phyloP scores from a whole-genome alignment of 139 green algal species.

The Trebouxia sp. region DNA sequence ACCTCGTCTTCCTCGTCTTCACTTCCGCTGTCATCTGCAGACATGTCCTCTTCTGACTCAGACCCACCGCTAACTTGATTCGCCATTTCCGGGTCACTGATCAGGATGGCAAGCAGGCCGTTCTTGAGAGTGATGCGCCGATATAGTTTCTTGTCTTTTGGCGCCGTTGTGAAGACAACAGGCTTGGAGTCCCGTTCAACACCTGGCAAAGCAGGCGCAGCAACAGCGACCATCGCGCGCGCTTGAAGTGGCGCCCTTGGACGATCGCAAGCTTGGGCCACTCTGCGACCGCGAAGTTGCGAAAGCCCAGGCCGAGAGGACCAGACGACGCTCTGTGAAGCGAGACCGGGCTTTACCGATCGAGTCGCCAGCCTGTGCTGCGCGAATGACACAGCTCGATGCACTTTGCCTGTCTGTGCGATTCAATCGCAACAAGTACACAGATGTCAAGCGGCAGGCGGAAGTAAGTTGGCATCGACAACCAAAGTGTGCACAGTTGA shows the following conservation, averaged over 20 bases:
- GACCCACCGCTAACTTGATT: constrained; percentile 32
- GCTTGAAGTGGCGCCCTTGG: too few relatives aligned
- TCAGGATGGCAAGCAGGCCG: constrained; percentile 77
- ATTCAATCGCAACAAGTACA: too few relatives aligned
- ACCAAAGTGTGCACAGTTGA: too few relatives aligned
- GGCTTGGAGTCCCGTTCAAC: neutral
- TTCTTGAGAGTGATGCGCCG: constrained; percentile 70
- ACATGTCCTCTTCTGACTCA: constrained; percentile 34
- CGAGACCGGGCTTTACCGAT: neutral
- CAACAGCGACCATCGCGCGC: too few relatives aligned
- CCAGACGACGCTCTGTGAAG: neutral
- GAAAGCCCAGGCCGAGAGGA: too few relatives aligned
- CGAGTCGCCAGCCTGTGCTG: neutral
- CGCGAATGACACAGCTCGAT: neutral
- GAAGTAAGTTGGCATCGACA: too few relatives aligned
- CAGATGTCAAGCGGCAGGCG: too few relatives aligned
- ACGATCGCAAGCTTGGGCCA: too few relatives aligned
- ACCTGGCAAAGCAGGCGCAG: neutral
- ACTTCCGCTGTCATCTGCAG: constrained; percentile 34
- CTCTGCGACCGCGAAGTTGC: too few relatives aligned
- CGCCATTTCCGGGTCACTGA: constrained; percentile 87
- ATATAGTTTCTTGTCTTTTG: constrained; percentile 31
- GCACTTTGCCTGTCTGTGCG: neutral
- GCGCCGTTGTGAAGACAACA: constrained; percentile 7
- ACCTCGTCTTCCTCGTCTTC: constrained; percentile 33